Conservation (phyloP, 225 moss, liverwort and hornwort genomes). For the Ulota crispa region DNA sequence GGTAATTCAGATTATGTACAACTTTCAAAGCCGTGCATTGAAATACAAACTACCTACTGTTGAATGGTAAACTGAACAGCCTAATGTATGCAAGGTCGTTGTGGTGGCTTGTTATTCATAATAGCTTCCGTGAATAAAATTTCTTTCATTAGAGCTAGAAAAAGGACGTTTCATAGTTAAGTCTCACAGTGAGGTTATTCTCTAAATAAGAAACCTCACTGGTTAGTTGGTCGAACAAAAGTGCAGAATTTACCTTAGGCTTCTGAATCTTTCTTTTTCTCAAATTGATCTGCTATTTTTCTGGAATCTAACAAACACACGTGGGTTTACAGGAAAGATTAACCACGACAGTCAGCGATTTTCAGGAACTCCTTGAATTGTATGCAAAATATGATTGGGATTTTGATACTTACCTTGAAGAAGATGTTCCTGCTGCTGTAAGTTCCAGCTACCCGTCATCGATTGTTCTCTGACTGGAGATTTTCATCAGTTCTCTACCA, state of each 20-base stretch:
- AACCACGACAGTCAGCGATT: constrained; percentile 76
- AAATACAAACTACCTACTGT: background rate
- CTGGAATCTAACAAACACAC: constrained; percentile 21
- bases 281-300: constrained; percentile 4
- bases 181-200: background rate
- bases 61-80: background rate
- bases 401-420: constrained; percentile 94
- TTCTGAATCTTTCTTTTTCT: constrained; percentile 8
- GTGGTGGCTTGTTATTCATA: background rate
- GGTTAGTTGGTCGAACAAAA: constrained; percentile 8
- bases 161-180: background rate
- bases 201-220: background rate
- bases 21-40: background rate
- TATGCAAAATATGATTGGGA: constrained; percentile 95
- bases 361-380: constrained; percentile 83
- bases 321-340: constrained; percentile 61
- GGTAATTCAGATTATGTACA: constrained; percentile 2
- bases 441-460: constrained; percentile 33
- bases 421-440: constrained; percentile 93
- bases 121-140: constrained; percentile 1
- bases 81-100: background rate
- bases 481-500: constrained; percentile 10
- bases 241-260: background rate
- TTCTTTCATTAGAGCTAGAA: constrained; percentile 11
- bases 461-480: background rate